phyloP scores from a whole-genome alignment of 345 rosid genomes.

The Clarkia xantiana region DNA sequence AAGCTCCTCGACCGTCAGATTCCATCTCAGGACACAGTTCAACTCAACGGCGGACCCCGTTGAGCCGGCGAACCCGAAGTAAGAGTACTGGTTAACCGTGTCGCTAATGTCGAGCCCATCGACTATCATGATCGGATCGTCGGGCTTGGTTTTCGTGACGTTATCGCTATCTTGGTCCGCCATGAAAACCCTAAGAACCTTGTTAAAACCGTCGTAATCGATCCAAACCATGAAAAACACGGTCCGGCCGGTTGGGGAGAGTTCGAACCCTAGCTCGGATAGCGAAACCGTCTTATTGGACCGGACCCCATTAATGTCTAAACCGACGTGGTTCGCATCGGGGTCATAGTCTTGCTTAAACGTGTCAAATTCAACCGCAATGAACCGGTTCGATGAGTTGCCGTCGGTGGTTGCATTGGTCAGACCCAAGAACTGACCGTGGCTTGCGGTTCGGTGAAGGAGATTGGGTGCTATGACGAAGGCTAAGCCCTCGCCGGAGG shows the following conservation, averaged over 20 bases:
- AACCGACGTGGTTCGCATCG: conserved; percentile 34
- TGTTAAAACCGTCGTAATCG: conserved; percentile 15
- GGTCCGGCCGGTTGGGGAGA: conserved; percentile 7
- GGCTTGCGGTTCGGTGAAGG: conserved; percentile 19
- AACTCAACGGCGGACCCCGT: conserved; percentile 25
- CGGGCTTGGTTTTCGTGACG: conserved; percentile 8
- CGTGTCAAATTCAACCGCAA: conserved; percentile 45
- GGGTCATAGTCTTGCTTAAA: conserved; percentile 30
- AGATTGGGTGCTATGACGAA: conserved; percentile 34
- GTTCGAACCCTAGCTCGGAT: conserved; percentile 11
- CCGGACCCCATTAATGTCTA: conserved; percentile 26
- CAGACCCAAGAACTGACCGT: conserved; percentile 32
- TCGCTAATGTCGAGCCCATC: conserved; percentile 14
- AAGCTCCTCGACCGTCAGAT: conserved; percentile 21
- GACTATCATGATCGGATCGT: conserved; percentile 12
- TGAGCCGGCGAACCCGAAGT: conserved; percentile 35
- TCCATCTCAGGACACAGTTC: conserved; percentile 30
- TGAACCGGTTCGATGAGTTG: conserved; percentile 19
- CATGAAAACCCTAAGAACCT: conserved; percentile 21
- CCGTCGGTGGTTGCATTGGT: conserved; percentile 41
- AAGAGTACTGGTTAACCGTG: conserved; percentile 18
- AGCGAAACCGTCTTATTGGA: conserved; percentile 16
- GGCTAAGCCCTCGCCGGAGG: conserved; percentile 35
- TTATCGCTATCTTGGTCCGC: neutral
- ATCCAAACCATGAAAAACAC: conserved; percentile 23